phyloP scores from a whole-genome alignment of 768 basidiomycete species.

The Termitomyces sp. region DNA sequence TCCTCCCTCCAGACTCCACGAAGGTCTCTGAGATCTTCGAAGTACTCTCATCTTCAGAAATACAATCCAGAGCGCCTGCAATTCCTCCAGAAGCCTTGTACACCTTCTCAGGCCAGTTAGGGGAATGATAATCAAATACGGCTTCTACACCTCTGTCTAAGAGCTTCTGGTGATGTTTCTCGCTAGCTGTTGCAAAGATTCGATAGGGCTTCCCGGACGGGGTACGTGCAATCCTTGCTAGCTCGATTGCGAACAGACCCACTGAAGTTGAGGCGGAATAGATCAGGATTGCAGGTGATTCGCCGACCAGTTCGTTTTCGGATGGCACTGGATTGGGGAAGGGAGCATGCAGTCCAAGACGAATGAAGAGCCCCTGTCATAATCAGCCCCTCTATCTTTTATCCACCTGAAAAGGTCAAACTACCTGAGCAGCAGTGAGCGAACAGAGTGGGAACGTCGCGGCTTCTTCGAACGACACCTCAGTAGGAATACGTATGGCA shows the following conservation, averaged over 20 bases:
- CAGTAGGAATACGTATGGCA: conserved; percentile 22
- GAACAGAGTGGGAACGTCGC: conserved; percentile 28
- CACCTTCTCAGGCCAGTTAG: conserved; percentile 27
- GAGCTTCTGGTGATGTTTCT: conserved; percentile 24
- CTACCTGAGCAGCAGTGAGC: conserved; percentile 30
- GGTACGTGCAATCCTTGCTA: conserved; percentile 21
- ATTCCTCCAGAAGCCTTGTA: conserved; percentile 24
- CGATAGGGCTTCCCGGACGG: conserved; percentile 20
- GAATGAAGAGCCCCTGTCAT: conserved; percentile 28
- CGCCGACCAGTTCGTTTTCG: conserved; percentile 5
- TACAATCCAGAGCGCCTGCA: conserved; percentile 29
- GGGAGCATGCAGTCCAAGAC: conserved; percentile 24
- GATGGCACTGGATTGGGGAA: conserved; percentile 21
- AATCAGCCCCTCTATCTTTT: neutral
- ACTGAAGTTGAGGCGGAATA: conserved; percentile 32
- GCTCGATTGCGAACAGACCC: conserved; percentile 27
- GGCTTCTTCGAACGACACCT: conserved; percentile 28
- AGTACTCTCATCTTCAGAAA: conserved; percentile 27
- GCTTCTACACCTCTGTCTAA: conserved; percentile 24
- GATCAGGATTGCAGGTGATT: conserved; percentile 23
- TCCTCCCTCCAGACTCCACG: conserved; percentile 21
- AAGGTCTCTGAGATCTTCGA: conserved; percentile 27
- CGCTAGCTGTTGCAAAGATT: conserved; percentile 27
- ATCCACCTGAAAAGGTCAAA: neutral
- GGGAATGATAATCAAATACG: conserved; percentile 27